Conservation (phyloP, 106 monocot species). For the Triglochin maritima region DNA sequence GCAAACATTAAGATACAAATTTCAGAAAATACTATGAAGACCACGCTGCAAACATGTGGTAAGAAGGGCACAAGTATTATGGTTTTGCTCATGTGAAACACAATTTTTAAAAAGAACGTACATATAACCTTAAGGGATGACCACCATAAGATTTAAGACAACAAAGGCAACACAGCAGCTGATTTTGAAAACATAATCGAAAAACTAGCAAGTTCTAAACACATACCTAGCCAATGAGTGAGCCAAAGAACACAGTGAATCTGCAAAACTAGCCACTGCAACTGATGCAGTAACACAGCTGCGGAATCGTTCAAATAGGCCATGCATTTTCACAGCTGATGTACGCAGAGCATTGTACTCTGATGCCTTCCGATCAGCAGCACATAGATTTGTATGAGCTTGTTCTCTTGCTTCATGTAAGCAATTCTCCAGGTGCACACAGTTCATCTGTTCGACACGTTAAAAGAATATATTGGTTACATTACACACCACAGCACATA, state of each 20-base stretch:
- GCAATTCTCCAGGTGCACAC: slow-evolving; percentile 87
- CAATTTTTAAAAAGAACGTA: no score
- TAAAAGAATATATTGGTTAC: no score
- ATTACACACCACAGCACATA: no score
- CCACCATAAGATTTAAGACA: background rate
- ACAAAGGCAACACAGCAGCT: no score
- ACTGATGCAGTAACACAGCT: slow-evolving; percentile 53
- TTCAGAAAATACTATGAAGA: no score
- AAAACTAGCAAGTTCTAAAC: background rate
- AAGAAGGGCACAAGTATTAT: no score
- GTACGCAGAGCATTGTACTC: slow-evolving; percentile 69
- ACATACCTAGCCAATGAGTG: slow-evolving; percentile 74
- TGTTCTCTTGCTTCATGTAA: slow-evolving; percentile 97
- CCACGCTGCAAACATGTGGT: no score
- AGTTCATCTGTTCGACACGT: slow-evolving; percentile 54
- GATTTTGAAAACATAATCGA: background rate
- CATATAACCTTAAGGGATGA: background rate
- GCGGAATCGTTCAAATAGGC: slow-evolving; percentile 79
- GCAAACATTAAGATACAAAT: no score
- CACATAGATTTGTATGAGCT: slow-evolving; percentile 77
- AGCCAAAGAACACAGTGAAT: slow-evolving; percentile 63
- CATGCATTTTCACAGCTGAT: slow-evolving; percentile 63
- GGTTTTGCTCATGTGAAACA: no score
- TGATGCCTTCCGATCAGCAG: slow-evolving; percentile 81
- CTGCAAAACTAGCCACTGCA: slow-evolving; percentile 52